Percentiles rank a stretch among this genome's conserved stretches.
Evolutionary conservation across 768 basidiomycete genomes (phyloP).

Genomic region (Collybia mongolica): DNA sequence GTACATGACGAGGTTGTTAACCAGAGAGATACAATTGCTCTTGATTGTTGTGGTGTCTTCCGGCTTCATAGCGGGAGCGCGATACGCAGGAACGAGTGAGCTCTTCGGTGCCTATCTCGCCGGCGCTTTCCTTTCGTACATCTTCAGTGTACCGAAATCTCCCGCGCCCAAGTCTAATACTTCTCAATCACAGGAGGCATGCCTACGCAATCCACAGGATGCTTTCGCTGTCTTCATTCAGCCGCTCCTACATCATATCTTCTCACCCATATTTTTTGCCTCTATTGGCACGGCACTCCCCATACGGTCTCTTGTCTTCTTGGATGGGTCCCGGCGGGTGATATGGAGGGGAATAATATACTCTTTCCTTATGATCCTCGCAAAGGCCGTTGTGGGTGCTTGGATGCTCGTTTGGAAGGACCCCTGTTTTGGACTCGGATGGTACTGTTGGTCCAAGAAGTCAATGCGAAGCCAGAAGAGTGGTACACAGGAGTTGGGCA

Average conservation of each 20-base stretch:
- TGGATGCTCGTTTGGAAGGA: slow-evolving; percentile 40
- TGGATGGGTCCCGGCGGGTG: slow-evolving; percentile 33
- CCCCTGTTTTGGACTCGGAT: slow-evolving; percentile 5
- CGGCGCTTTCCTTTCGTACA: slow-evolving; percentile 44
- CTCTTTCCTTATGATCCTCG: slow-evolving; percentile 54
- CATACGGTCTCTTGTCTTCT: slow-evolving; percentile 35
- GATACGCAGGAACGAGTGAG: slow-evolving; percentile 58
- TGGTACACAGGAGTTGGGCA: too few relatives aligned
- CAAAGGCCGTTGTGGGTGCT: slow-evolving; percentile 47
- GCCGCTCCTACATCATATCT: slow-evolving; percentile 38
- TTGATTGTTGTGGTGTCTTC: slow-evolving; percentile 35
- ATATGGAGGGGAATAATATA: slow-evolving; percentile 59
- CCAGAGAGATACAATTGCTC: slow-evolving; percentile 25
- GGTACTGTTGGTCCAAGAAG: slow-evolving; percentile 6
- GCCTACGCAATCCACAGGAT: slow-evolving; percentile 6
- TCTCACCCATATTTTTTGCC: slow-evolving; percentile 67
- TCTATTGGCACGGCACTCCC: slow-evolving; percentile 55
- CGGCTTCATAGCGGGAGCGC: slow-evolving; percentile 45
- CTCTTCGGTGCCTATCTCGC: slow-evolving; percentile 64
- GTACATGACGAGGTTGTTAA: slow-evolving; percentile 7
- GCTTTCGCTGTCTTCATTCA: slow-evolving; percentile 35
- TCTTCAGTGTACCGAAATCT: slow-evolving; percentile 17
- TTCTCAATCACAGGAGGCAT: not conserved
- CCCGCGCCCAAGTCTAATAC: not conserved
- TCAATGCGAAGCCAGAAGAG: not conserved